A percentile compares a stretch with the other conserved stretches of the same genome.
Evolutionary conservation across 225 moss, liverwort and hornwort species (phyloP).

Genomic region (Antitrichia curtipendula): DNA sequence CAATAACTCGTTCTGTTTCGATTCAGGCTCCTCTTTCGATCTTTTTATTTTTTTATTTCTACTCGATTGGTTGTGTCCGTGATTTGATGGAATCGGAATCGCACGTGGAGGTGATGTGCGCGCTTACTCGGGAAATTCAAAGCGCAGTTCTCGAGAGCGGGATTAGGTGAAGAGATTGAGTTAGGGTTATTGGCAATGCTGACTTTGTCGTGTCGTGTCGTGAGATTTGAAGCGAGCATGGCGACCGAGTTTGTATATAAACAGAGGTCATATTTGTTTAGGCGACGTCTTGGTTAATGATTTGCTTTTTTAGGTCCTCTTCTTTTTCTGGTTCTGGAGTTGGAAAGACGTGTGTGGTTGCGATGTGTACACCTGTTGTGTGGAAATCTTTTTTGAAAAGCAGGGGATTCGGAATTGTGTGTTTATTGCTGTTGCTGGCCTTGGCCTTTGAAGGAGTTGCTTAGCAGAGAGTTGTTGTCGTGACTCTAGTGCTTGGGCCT

Average conservation of each 20-base stretch:
- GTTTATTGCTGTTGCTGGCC: neutral
- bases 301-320: neutral
- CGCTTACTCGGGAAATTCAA: neutral
- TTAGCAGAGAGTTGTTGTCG: neutral
- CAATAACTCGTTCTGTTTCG: neutral
- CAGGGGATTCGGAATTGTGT: neutral
- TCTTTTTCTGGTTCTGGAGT: neutral
- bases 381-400: neutral
- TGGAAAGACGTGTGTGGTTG: neutral
- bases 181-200: neutral
- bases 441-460: conserved; percentile 4
- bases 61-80: neutral
- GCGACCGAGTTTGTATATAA: neutral
- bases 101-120: neutral
- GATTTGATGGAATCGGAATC: neutral
- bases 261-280: neutral
- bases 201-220: neutral
- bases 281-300: neutral
- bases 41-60: neutral
- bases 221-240: neutral
- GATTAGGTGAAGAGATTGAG: neutral
- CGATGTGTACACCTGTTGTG: neutral
- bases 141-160: neutral
- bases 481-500: conserved; percentile 3
- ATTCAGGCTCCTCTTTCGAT: neutral